Conservation (phyloP, 805 yeast species). For the Candida michaelii region DNA sequence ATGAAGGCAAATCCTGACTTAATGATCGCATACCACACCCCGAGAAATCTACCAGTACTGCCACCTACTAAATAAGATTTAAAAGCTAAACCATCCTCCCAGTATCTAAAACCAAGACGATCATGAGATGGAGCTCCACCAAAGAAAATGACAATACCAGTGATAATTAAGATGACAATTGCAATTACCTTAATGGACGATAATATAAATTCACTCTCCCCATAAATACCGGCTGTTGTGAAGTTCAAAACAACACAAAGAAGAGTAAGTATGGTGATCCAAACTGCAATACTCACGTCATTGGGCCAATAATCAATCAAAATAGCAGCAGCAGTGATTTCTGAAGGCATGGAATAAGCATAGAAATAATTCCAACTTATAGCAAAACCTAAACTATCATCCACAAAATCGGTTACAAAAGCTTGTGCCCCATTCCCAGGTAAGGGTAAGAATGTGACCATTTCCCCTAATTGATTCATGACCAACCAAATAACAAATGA, state of each 20-base stretch:
- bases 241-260: conserved; percentile 27
- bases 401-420: conserved; percentile 16
- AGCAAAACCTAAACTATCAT: conserved; percentile 17
- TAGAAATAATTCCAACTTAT: conserved; percentile 44
- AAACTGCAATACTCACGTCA: conserved; percentile 34
- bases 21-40: conserved; percentile 59
- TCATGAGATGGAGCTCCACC: conserved; percentile 37
- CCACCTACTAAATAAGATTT: conserved; percentile 32
- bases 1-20: conserved; percentile 63
- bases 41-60: conserved; percentile 58
- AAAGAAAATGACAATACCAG: conserved; percentile 36
- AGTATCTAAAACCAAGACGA: conserved; percentile 48
- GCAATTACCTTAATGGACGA: conserved; percentile 32
- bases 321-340: conserved; percentile 37
- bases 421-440: conserved; percentile 13
- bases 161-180: conserved; percentile 30
- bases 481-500: conserved; percentile 15
- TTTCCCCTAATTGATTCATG: conserved; percentile 15
- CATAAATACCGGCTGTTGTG: conserved; percentile 31
- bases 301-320: conserved; percentile 38
- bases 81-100: conserved; percentile 28
- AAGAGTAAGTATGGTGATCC: conserved; percentile 37
- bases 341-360: conserved; percentile 36
- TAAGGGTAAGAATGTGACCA: conserved; percentile 17
- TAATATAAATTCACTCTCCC: conserved; percentile 39